phyloP scores from a whole-genome alignment of 306 rosid species.

The Begonia fuchsioides region DNA sequence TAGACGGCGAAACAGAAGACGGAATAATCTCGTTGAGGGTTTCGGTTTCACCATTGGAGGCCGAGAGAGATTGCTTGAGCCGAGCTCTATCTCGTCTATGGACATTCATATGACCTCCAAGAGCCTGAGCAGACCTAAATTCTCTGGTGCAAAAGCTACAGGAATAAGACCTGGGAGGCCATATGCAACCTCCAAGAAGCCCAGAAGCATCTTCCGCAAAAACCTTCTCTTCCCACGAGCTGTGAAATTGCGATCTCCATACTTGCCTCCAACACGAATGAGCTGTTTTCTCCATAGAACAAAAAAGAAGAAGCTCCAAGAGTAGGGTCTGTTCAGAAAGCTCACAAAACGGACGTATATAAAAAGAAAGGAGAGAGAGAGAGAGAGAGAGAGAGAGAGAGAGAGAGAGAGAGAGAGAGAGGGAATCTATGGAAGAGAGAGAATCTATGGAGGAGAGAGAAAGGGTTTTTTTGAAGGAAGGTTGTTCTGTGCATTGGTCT shows the following conservation, averaged over 20 bases:
- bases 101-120: conserved; percentile 96
- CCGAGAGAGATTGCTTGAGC: conserved; percentile 37
- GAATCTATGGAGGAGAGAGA: conserved; percentile 24
- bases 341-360: background rate
- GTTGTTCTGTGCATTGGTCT: conserved; percentile 16
- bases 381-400: conserved; percentile 24
- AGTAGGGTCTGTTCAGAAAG: background rate
- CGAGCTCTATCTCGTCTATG: conserved; percentile 81
- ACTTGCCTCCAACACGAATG: conserved; percentile 6
- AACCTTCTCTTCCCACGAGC: conserved; percentile 74
- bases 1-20: no score
- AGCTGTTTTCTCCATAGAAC: conserved; percentile 21
- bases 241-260: conserved; percentile 17
- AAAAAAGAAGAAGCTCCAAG: background rate
- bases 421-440: no score
- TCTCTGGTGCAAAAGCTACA: conserved; percentile 71
- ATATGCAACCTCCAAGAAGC: conserved; percentile 37
- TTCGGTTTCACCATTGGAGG: no score
- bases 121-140: conserved; percentile 92
- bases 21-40: no score
- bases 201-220: conserved; percentile 67
- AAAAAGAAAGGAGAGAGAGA: background rate
- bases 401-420: no score
- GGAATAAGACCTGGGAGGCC: conserved; percentile 87
- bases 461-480: conserved; percentile 23